phyloP scores from a whole-genome alignment of 2,329 filamentous ascomycete species.

The Tricladium varicosporioides region DNA sequence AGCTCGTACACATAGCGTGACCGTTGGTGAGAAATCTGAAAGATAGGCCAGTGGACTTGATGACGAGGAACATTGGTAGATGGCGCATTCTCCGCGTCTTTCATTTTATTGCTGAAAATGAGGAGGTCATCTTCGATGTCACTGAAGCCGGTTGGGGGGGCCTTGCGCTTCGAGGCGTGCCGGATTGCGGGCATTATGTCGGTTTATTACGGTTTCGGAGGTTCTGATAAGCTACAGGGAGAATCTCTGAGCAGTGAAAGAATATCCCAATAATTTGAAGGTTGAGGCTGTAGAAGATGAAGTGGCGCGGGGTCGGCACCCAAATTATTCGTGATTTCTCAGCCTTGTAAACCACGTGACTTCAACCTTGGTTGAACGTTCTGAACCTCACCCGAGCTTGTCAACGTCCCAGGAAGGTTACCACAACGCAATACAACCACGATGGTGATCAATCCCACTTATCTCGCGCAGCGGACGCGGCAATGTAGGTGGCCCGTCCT shows the following conservation, averaged over 20 bases:
- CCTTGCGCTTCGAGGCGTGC: conserved; percentile 73
- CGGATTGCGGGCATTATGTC: conserved; percentile 71
- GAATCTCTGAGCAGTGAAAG: neutral
- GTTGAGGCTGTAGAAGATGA: neutral
- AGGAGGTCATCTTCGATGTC: conserved; percentile 86
- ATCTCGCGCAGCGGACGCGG: conserved; percentile 78
- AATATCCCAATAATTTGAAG: neutral
- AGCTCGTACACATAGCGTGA: conserved; percentile 93
- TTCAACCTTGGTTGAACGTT: neutral
- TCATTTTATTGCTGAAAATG: conserved; percentile 88
- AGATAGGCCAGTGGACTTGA: conserved; percentile 94
- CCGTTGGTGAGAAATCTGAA: conserved; percentile 94
- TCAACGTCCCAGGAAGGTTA: conserved; percentile 3
- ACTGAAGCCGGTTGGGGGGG: conserved; percentile 80
- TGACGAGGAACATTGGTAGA: conserved; percentile 77
- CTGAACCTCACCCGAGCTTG: conserved; percentile 22
- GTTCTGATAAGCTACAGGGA: neutral
- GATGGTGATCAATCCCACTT: conserved; percentile 90
- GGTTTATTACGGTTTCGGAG: neutral
- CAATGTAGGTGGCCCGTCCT: conserved; percentile 60
- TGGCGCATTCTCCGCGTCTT: conserved; percentile 89
- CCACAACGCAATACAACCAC: conserved; percentile 8
- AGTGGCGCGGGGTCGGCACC: neutral
- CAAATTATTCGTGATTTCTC: conserved; percentile 14
- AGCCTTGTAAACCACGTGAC: conserved; percentile 21